Evolutionary conservation across 805 yeast genomes (phyloP).

Genomic region (Lipomyces yamanashiensis): DNA sequence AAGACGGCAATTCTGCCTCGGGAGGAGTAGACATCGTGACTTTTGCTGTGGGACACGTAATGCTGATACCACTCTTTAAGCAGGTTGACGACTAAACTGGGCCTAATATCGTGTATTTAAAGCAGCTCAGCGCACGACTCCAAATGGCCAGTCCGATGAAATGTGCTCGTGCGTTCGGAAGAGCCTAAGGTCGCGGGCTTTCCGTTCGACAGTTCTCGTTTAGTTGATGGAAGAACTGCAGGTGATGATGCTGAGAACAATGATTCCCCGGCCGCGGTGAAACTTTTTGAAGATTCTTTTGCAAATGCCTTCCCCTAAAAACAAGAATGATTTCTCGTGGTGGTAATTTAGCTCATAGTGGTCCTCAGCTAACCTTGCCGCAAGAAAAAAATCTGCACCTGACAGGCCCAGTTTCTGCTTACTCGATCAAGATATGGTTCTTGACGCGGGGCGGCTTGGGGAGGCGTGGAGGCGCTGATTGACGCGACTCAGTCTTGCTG

Average conservation of each 20-base stretch:
- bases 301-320: neutral
- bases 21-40: too few relatives aligned
- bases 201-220: neutral
- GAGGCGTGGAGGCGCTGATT: neutral
- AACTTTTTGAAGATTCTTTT: too few relatives aligned
- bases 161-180: neutral
- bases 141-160: neutral
- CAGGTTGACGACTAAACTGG: too few relatives aligned
- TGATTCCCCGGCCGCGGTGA: too few relatives aligned
- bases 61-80: neutral
- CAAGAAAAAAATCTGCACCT: neutral
- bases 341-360: neutral
- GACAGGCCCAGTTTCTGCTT: neutral
- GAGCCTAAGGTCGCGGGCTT: neutral
- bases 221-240: too few relatives aligned
- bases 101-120: neutral
- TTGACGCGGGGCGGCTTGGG: neutral
- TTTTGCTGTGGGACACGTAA: neutral
- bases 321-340: neutral
- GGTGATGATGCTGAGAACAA: too few relatives aligned
- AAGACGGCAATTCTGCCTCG: too few relatives aligned
- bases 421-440: conserved; percentile 8
- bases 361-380: neutral
- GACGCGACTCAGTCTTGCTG: neutral
- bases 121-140: neutral